Conservation (phyloP, 2,329 filamentous ascomycete genomes). For the Fusarium sp. region DNA sequence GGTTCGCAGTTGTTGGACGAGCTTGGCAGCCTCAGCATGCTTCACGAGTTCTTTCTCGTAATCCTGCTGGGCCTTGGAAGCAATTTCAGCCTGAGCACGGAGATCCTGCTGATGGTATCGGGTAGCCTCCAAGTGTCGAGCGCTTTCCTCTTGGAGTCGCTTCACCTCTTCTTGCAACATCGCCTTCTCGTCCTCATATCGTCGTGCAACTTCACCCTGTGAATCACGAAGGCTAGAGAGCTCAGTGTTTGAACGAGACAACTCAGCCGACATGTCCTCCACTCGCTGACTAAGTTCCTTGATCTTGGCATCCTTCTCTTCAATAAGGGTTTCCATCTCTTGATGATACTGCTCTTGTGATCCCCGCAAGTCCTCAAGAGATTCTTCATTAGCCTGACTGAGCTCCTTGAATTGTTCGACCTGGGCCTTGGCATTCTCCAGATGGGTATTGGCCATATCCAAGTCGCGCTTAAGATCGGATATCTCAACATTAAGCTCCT, state of each 20-base stretch:
- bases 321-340: conserved; percentile 80
- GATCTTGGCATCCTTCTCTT: conserved; percentile 83
- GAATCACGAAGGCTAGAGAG: conserved; percentile 83
- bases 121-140: conserved; percentile 81
- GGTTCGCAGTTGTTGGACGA: conserved; percentile 79
- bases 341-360: conserved; percentile 89
- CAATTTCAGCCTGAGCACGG: conserved; percentile 92
- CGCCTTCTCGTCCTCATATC: conserved; percentile 84
- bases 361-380: conserved; percentile 80
- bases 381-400: conserved; percentile 87
- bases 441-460: conserved; percentile 81
- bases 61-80: conserved; percentile 90
- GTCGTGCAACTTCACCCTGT: conserved; percentile 78
- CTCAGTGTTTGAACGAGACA: conserved; percentile 84
- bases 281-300: conserved; percentile 84
- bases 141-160: conserved; percentile 85
- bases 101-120: conserved; percentile 91
- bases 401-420: conserved; percentile 90
- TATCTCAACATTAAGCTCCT: conserved; percentile 85
- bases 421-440: conserved; percentile 84
- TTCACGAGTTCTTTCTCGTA: conserved; percentile 96
- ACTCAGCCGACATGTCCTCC: conserved; percentile 84
- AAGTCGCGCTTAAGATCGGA: conserved; percentile 89
- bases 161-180: conserved; percentile 82
- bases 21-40: conserved; percentile 93